Evolutionary conservation across 306 rosid species (phyloP), one percentile per base, ranked within the genome.

Genomic region (Dryas alaskensis): DNA sequence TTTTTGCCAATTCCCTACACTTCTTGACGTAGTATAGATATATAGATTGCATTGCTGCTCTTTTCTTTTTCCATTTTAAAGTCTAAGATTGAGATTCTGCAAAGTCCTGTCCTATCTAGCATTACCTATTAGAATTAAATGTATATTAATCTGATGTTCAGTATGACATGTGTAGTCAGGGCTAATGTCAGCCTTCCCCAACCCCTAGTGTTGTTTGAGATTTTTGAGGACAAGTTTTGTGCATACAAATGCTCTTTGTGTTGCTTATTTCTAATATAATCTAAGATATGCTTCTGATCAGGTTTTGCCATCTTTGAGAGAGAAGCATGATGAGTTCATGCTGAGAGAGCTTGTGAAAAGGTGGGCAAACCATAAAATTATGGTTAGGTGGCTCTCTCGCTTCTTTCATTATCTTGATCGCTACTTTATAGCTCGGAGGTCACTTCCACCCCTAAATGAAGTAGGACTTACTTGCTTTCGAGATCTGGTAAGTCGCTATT

Each of bases 341-440:
- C 72, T 92, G 75, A 83, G 81, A 66, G 96, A 88, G 78, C 88
- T 92, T 42, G 88, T 83, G 72, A 85, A 76, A 87, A 87, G 93
- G 86, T 92, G 97, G 97, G 85, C 85, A 52, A 86, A 87, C 84
- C 92, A 92, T 79, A 89, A 89, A 81, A 81, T 63, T 51, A 85
- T 89, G 97, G 91, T 88, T 63, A 55, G 76, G n/a, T 88, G 93
- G 84, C 92, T 89, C 59, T 86, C 87, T 71, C 86, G 86, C 48
- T 73, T 89, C 69, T 92, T 92, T 75, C 27, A 59, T 53, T 86
- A 83, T 85, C 91, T 89, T 65, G 86, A 85, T 53, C 89, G 89
- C 61, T 78, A 86, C 58, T 75, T 83, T 55, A 75, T 86, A 31
- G 81, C 87, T 60, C 88, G 89, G 70, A 55, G 76, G 60, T 69